These are phyloP conservation scores for Punica granatum DNA, from an alignment of 345 rosid genomes.

Conservation along the genomic window DNA sequence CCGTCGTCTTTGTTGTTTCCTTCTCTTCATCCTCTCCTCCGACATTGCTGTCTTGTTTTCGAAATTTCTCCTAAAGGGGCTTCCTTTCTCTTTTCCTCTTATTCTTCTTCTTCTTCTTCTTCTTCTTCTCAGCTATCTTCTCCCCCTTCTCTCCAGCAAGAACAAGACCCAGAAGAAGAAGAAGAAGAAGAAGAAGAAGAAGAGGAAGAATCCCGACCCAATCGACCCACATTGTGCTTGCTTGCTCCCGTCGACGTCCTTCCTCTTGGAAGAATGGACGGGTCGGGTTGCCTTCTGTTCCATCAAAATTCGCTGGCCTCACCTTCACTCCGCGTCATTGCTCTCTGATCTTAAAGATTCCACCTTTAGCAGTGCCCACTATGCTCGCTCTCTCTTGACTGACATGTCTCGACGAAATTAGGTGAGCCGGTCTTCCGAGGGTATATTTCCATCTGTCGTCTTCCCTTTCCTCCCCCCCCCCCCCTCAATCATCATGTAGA, in stretches of 20 bases:
- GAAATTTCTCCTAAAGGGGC: not conserved
- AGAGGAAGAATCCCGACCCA: not conserved
- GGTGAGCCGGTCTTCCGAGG: not conserved
- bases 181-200: not conserved
- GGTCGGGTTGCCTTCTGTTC: not conserved
- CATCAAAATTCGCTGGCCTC: not conserved
- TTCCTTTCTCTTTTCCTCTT: not conserved
- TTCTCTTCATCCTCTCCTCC: not conserved
- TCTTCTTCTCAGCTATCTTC: no score
- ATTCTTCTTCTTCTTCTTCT: not conserved
- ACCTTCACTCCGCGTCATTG: not conserved
- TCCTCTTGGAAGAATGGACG: not conserved
- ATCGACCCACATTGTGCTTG: not conserved
- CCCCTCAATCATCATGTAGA: not conserved
- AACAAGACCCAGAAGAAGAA: not conserved
- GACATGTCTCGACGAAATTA: conserved; percentile 2
- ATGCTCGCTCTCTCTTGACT: not conserved
- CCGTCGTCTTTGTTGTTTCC: not conserved
- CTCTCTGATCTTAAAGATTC: not conserved
- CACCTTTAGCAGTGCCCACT: not conserved
- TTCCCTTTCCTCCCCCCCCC: not conserved
- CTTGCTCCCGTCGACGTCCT: not conserved
- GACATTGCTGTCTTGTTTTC: not conserved
- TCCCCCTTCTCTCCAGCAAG: no score
- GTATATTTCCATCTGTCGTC: not conserved